Evolutionary conservation across 2,329 filamentous ascomycete genomes (phyloP), one percentile per base, ranked within the genome.

Genomic region (Curvularia verruculosa): DNA sequence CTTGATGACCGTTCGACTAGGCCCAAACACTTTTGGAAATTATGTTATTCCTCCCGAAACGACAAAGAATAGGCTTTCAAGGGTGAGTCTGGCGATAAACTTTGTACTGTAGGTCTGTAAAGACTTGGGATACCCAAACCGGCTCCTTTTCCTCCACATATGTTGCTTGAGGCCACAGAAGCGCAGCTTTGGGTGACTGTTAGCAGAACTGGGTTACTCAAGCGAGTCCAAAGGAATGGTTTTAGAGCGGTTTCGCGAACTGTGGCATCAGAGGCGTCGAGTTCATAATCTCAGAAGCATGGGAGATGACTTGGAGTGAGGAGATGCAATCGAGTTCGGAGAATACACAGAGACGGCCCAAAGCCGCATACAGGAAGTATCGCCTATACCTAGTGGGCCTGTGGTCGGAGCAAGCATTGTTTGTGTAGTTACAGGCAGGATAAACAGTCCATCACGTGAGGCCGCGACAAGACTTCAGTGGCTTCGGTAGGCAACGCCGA

Each of bases 381-480:
- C 15, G 19, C 3, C 7, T 29, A 28, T 7, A 6, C 3, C 7
- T 29, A 28, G 29, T 13, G 29, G 29, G 29, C 29, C 9, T 12
- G 3, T 13, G 29, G 29, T 31, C 29, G 9, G 9, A 15, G 21
- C 45, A 29, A 21, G 19, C 29, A 36, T 54, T 44, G 45, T 49
- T 44, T n/a, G n/a, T n/a, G 36, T 37, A 21, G 45, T 2, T 8
- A 45, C 52, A 19, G 28, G 12, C 26, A 43, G 23, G 21, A 21
- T 44, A 8, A 44, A 37, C 21, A 3, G 3, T 19, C 6, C 9
- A 15, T 59, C 57, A 57, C 57, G 57, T 57, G 54, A 53, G 23
- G 39, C 23, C 49, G 53, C 49, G 53, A 59, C 57, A 47, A 45
- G 49, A 36, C 19, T n/a, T 43, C 19, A 51, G 37, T 53, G 57